These are phyloP conservation scores for Mentha longifolia DNA, from an alignment of 257 asterid genomes.

Conservation along the genomic window DNA sequence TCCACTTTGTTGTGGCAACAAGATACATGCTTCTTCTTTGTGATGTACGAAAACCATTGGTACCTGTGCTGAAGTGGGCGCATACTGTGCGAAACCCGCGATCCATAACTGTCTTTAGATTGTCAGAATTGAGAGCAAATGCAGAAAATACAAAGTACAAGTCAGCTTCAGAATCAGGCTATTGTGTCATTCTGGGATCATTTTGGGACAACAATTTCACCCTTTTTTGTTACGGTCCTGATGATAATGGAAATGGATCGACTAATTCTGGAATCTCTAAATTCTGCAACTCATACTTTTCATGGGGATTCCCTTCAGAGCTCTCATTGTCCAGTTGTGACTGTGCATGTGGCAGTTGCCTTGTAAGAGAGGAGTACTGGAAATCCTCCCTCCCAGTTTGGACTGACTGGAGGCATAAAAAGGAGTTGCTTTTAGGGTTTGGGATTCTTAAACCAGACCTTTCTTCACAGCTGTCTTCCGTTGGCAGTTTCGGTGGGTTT, in stretches of 20 bases:
- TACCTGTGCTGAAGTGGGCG: slow-evolving; percentile 67
- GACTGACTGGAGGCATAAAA: slow-evolving; percentile 89
- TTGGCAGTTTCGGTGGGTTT: slow-evolving; percentile 57
- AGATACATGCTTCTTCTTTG: slow-evolving; percentile 57
- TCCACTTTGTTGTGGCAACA: slow-evolving; percentile 57
- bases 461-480: slow-evolving; percentile 38
- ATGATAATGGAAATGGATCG: slow-evolving; percentile 30
- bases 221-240: slow-evolving; percentile 73
- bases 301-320: slow-evolving; percentile 63
- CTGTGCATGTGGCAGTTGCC: slow-evolving; percentile 68
- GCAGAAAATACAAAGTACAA: slow-evolving; percentile 44
- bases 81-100: slow-evolving; percentile 64
- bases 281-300: slow-evolving; percentile 47
- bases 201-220: slow-evolving; percentile 72
- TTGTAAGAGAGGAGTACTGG: slow-evolving; percentile 52
- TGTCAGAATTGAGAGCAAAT: slow-evolving; percentile 66
- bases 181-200: slow-evolving; percentile 80
- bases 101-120: slow-evolving; percentile 48
- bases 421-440: slow-evolving; percentile 64
- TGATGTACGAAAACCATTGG: slow-evolving; percentile 63
- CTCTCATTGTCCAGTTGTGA: slow-evolving; percentile 52
- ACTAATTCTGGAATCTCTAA: slow-evolving; percentile 46
- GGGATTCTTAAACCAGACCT: slow-evolving; percentile 51
- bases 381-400: slow-evolving; percentile 60
- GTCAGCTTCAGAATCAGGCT: slow-evolving; percentile 74